Evolutionary conservation across 1,139 yeast species (phyloP), one percentile per base, ranked within the genome.

Genomic region (Spencermartinsiella ligniputridi): DNA sequence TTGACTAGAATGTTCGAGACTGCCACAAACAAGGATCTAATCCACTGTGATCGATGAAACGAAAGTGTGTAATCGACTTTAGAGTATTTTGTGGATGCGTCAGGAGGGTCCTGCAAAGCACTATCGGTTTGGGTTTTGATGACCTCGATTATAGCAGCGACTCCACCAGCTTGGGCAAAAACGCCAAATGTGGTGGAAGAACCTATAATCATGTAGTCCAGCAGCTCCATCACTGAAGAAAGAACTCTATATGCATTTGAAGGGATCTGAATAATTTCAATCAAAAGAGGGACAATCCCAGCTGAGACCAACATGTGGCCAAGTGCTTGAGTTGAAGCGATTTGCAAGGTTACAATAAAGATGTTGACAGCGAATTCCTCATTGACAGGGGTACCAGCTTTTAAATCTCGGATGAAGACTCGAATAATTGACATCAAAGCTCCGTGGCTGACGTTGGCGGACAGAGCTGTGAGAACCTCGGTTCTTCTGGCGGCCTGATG

Each of bases 391-490:
- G 65, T 70, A 2, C 69, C 67, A 2, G 61, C 56, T 37, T 66
- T 62, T 3, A 79, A 63, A 40, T 75, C 71, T 48, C 76, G 75
- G 45, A 78, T 70, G 20, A 87, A 76, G 41, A 71, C 71, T 51
- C 94, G 75, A 34, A 90, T 64, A 38, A 83, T 75, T 56, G 86
- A 90, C 67, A 83, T 86, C 36, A 90, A 60, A 5, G 81, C 67
- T 0, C 97, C 97, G 63, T 90, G 96, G 47, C 81, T 81, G 30
- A 90, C 89, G 58, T 88, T 88, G 3, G 94, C 97, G n/a, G 94
- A 88, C 54, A 89, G 66, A n/a, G 88, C 80, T 48, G 88, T 73
- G 45, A 89, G 73, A 29, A 90, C 73, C 52, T 90, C 97, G 39
- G 83, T 74, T 18, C 92, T 82, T 77, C 90, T 83, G 2, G 76